Conservation (phyloP, 139 green algal genomes). For the Pleodorina starrii region DNA sequence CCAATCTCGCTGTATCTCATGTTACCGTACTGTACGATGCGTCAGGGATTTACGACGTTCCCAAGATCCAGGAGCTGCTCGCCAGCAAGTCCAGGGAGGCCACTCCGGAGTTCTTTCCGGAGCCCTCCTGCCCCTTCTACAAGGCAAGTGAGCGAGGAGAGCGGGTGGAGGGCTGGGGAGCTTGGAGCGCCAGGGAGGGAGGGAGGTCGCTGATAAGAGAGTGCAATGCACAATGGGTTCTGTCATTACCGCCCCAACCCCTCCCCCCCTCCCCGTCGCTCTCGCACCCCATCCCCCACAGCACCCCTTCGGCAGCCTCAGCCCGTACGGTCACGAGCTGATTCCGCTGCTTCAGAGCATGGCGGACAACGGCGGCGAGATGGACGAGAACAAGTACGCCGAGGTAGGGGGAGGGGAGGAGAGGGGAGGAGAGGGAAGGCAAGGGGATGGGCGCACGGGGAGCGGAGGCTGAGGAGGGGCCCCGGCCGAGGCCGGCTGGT, state of each 20-base stretch:
- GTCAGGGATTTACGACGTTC: constrained; percentile 54
- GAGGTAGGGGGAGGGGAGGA: constrained; percentile 31
- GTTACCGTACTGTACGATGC: constrained; percentile 56
- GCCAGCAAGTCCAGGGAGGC: constrained; percentile 25
- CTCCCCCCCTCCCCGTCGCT: neutral
- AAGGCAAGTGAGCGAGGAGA: constrained; percentile 19
- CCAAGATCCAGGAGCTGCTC: constrained; percentile 66
- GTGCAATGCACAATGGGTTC: too few relatives aligned
- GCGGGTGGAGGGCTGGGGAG: too few relatives aligned
- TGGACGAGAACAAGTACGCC: constrained; percentile 42
- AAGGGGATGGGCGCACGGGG: too few relatives aligned
- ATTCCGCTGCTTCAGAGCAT: constrained; percentile 62
- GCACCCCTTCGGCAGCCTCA: constrained; percentile 24
- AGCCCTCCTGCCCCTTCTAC: constrained; percentile 77
- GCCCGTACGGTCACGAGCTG: constrained; percentile 70
- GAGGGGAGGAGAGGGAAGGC: too few relatives aligned
- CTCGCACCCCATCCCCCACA: neutral
- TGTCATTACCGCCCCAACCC: too few relatives aligned
- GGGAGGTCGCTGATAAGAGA: too few relatives aligned
- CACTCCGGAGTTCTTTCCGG: constrained; percentile 70
- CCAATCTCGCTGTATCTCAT: too few relatives aligned
- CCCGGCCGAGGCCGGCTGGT: too few relatives aligned
- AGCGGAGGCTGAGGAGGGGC: too few relatives aligned
- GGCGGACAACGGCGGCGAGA: constrained; percentile 30
- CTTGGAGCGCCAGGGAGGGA: too few relatives aligned